Conservation (phyloP, 2,329 filamentous ascomycete genomes). For the Ophioceras dolichostomum region DNA sequence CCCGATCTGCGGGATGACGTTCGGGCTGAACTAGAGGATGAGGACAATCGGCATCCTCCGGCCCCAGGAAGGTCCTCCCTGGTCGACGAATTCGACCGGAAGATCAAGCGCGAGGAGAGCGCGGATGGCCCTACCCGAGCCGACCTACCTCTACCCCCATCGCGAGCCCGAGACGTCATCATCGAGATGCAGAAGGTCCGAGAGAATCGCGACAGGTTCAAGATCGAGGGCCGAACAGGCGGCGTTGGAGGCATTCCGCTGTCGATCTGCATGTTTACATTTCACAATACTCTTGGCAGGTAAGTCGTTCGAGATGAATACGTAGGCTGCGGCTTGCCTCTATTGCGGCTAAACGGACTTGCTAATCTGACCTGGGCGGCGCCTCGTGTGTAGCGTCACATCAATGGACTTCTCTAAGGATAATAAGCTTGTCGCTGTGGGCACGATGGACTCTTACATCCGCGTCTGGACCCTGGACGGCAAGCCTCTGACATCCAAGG, state of each 20-base stretch:
- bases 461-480: conserved; percentile 89
- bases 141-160: conserved; percentile 77
- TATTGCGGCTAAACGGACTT: too few relatives aligned
- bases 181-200: conserved; percentile 92
- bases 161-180: conserved; percentile 76
- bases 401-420: conserved; percentile 94
- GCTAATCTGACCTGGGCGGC: too few relatives aligned
- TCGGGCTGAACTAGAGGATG: conserved; percentile 72
- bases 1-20: conserved; percentile 72
- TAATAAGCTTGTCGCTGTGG: conserved; percentile 72
- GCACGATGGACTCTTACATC: conserved; percentile 90
- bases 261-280: conserved; percentile 94
- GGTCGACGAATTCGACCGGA: conserved; percentile 77
- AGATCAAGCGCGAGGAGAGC: conserved; percentile 80
- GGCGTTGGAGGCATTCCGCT: conserved; percentile 73
- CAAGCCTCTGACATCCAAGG: conserved; percentile 59
- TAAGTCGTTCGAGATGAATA: too few relatives aligned
- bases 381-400: conserved; percentile 66
- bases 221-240: conserved; percentile 72
- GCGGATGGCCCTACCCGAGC: conserved; percentile 69
- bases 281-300: conserved; percentile 92
- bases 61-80: conserved; percentile 58
- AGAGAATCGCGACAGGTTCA: conserved; percentile 85
- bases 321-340: too few relatives aligned
- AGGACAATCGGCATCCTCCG: conserved; percentile 68